phyloP scores from a whole-genome alignment of 768 basidiomycete genomes.

The Serendipita indica region DNA sequence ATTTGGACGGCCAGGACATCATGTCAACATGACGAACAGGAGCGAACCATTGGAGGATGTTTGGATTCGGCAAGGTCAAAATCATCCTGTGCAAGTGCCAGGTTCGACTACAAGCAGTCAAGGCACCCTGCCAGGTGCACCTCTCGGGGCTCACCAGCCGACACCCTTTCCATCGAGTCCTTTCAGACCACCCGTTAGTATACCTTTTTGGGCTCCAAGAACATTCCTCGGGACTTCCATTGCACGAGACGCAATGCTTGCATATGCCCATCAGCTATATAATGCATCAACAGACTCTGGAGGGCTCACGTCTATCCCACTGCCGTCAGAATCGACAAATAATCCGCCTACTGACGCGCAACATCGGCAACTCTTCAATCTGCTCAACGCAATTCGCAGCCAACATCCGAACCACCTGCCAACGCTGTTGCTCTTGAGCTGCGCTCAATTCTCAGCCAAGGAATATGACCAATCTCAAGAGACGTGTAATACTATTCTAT shows the following conservation, averaged over 20 bases:
- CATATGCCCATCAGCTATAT: constrained; percentile 24
- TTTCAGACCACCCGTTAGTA: not conserved
- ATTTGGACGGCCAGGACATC: no score
- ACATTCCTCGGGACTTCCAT: constrained; percentile 16
- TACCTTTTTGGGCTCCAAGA: not conserved
- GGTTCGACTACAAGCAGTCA: no score
- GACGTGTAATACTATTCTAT: constrained; percentile 24
- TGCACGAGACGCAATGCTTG: constrained; percentile 23
- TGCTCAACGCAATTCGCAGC: constrained; percentile 22
- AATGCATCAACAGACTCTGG: constrained; percentile 13
- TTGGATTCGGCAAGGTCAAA: no score
- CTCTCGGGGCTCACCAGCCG: not conserved
- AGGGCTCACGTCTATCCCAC: constrained; percentile 14
- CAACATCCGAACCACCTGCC: constrained; percentile 24
- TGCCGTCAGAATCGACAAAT: not conserved
- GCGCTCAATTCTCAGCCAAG: constrained; percentile 24
- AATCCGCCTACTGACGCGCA: constrained; percentile 16
- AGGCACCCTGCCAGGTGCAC: no score
- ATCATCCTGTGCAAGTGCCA: no score
- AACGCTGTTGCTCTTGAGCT: constrained; percentile 25
- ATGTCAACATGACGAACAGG: no score
- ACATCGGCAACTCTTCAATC: constrained; percentile 21
- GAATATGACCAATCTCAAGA: constrained; percentile 21
- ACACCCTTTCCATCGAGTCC: not conserved
- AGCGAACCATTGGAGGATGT: no score